Evolutionary conservation across 2,329 filamentous ascomycete genomes (phyloP), one percentile per base, ranked within the genome.

Genomic region (Tolypocladium amazonense): DNA sequence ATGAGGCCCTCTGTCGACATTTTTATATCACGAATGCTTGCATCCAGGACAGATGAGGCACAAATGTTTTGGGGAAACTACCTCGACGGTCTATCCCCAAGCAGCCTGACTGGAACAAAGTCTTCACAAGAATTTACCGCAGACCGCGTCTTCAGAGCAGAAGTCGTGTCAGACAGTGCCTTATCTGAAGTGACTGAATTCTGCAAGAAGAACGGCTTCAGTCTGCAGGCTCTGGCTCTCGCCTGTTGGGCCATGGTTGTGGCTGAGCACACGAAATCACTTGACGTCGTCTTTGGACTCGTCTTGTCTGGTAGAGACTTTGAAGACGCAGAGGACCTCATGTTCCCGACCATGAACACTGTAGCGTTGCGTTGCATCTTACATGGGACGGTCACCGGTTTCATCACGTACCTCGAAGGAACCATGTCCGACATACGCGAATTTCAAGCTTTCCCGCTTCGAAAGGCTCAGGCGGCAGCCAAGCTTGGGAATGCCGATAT

Each of bases 301-400:
- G 88, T 97, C 1, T 77, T 96, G 15, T 92, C 91, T 0, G 92
- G 93, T 20, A 83, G 93, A n/a, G 90, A 94, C 60, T 85, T 84
- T 12, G 86, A 89, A 54, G 81, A 83, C 20, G 82, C 85, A 0
- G 82, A 88, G 52, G 72, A 82, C 33, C 73, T 93, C 15, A 79
- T 92, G 68, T 97, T 96, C 67, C 93, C 92, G 0, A 90, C 89
- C 0, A 96, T 97, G 89, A 97, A 96, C 68, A 96, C 92, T 0
- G 86, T 96, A 0, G 83, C 88, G 0, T 78, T 96, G 9, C 81
- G 92, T 14, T 82, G 82, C 1, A 79, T 92, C 3, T 70, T 96
- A 2, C 88, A 94, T 65, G 90, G 90, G 1, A 85, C 80, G 0
- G 74, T 82, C 0, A 64, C 71, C 0, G 80, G 86, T 0, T 86